Percentiles rank a stretch among this genome's conserved stretches.
Evolutionary conservation across 1,284 basidiomycete species (phyloP).

Genomic region (Ceratobasidium papillatum): DNA sequence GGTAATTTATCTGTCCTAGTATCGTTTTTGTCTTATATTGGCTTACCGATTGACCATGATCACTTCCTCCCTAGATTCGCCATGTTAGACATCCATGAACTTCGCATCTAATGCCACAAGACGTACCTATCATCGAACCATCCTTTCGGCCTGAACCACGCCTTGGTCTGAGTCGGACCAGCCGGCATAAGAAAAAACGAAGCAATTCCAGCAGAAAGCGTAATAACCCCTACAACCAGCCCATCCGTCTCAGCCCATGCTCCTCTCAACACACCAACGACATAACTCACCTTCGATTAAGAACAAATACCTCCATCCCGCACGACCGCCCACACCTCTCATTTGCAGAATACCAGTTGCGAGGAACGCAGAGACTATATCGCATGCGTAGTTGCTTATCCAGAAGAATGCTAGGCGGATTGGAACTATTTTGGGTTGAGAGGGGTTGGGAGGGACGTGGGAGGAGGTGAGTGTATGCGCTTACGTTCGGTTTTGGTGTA

Average conservation of each 20-base stretch:
- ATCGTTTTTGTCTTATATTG: no score
- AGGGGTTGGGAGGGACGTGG: conserved; percentile 10
- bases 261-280: not conserved
- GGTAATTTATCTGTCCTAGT: not conserved
- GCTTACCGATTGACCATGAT: conserved; percentile 60
- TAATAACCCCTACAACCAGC: conserved; percentile 55
- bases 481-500: conserved; percentile 68
- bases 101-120: not conserved
- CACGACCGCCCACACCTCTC: conserved; percentile 63
- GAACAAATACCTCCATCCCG: conserved; percentile 55
- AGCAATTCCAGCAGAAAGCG: conserved; percentile 64
- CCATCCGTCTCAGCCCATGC: not conserved
- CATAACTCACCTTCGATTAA: conserved; percentile 48
- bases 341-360: conserved; percentile 71
- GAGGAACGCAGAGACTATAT: conserved; percentile 67
- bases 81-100: not conserved
- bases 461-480: conserved; percentile 16
- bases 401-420: conserved; percentile 73
- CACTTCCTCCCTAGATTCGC: conserved; percentile 56
- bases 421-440: conserved; percentile 55
- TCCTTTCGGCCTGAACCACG: conserved; percentile 71
- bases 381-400: conserved; percentile 65
- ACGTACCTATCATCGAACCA: conserved; percentile 70
- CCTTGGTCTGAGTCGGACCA: conserved; percentile 71
- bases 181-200: conserved; percentile 77